Conservation (phyloP, 306 rosid genomes). For the Gynostemma pentaphyllum region DNA sequence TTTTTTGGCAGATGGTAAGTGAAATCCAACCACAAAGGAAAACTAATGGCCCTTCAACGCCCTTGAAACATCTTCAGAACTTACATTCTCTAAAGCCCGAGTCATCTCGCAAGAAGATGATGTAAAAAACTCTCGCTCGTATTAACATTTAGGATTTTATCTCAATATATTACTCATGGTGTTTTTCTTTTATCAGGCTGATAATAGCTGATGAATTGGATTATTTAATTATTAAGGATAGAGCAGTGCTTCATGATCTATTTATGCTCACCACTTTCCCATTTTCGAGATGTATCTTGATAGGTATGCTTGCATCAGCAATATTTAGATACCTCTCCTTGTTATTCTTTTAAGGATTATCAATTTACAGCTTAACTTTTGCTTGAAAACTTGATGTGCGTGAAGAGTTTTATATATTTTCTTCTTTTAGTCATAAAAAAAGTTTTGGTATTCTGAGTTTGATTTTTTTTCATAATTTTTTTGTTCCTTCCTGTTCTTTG, state of each 20-base stretch:
- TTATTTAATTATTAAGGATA: constrained; percentile 74
- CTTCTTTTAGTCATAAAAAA: no score
- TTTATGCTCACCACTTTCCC: constrained; percentile 89
- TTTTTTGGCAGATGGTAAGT: constrained; percentile 47
- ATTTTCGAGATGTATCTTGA: constrained; percentile 68
- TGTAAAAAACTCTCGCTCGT: constrained; percentile 34
- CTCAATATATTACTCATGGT: not conserved
- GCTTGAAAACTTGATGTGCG: no score
- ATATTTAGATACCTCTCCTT: not conserved
- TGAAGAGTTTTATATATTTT: no score
- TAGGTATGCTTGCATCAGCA: constrained; percentile 34
- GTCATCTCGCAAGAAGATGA: constrained; percentile 40
- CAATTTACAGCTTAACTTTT: no score
- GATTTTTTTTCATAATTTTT: no score
- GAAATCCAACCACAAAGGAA: constrained; percentile 27
- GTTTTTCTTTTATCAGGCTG: constrained; percentile 34
- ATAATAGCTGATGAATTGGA: constrained; percentile 86
- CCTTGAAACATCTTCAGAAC: constrained; percentile 69
- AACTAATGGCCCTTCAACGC: constrained; percentile 27
- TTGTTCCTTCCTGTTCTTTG: no score
- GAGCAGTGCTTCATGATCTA: constrained; percentile 81
- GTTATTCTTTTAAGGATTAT: not conserved
- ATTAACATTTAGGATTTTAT: constrained; percentile 6
- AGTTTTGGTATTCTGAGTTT: no score
- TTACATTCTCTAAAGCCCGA: constrained; percentile 49